These are phyloP conservation scores for Ogataea wickerhamii DNA, from an alignment of 805 yeast species.

Conservation along the genomic window DNA sequence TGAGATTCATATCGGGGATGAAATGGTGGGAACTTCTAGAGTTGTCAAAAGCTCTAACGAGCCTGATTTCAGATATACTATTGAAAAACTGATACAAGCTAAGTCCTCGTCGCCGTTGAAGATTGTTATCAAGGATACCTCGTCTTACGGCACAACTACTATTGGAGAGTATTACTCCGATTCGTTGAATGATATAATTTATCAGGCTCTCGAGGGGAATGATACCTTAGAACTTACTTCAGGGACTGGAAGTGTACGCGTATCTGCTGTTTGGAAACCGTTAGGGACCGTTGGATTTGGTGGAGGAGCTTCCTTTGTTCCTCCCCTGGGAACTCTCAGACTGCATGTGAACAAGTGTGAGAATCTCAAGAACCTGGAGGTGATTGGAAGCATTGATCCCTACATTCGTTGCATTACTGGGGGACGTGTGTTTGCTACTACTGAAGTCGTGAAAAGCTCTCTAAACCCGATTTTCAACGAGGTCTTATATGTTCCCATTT, in stretches of 20 bases:
- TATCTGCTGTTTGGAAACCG: conserved; percentile 70
- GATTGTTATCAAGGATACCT: conserved; percentile 59
- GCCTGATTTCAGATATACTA: conserved; percentile 64
- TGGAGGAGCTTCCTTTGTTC: conserved; percentile 36
- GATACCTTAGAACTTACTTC: conserved; percentile 44
- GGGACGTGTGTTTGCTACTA: conserved; percentile 53
- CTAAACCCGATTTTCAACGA: conserved; percentile 57
- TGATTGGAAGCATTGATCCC: conserved; percentile 74
- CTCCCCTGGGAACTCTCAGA: conserved; percentile 67
- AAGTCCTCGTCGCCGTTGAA: conserved; percentile 54
- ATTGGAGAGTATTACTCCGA: conserved; percentile 53
- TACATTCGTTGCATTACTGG: conserved; percentile 58
- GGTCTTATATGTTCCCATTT: conserved; percentile 57
- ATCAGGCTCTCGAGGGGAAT: conserved; percentile 47
- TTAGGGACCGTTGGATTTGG: conserved; percentile 51
- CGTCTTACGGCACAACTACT: conserved; percentile 43
- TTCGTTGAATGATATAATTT: conserved; percentile 51
- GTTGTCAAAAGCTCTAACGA: conserved; percentile 63
- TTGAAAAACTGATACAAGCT: conserved; percentile 60
- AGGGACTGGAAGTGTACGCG: conserved; percentile 52
- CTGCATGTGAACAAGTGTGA: conserved; percentile 53
- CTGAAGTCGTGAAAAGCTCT: conserved; percentile 51
- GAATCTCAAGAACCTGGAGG: conserved; percentile 54
- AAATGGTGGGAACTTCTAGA: conserved; percentile 55
- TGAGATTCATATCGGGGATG: conserved; percentile 56